Evolutionary conservation across 2,329 filamentous ascomycete species (phyloP).

Genomic region (Mollisia scopiformis): DNA sequence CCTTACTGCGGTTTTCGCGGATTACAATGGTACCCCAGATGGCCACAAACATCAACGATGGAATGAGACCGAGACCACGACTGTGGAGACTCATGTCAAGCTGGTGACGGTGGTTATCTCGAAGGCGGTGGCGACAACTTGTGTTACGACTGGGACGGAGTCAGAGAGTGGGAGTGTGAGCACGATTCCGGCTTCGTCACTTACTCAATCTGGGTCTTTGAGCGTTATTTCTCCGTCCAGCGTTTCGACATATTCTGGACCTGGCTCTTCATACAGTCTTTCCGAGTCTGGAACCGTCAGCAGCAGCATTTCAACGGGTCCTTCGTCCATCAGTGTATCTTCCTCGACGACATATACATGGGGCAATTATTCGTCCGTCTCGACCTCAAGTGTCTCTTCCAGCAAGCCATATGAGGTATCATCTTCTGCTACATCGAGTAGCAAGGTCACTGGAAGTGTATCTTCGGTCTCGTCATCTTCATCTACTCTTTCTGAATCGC

Average conservation of each 20-base stretch:
- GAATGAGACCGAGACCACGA: not conserved
- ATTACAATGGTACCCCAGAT: not conserved
- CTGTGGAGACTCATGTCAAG: not conserved
- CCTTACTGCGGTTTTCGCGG: not conserved
- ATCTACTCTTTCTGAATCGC: not conserved
- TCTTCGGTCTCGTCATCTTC: not conserved
- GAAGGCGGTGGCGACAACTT: not conserved
- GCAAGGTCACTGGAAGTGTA: not conserved
- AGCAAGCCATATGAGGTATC: not conserved
- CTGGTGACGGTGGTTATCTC: not conserved
- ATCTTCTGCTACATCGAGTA: not conserved
- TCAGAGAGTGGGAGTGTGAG: not conserved
- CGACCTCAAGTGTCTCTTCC: not conserved
- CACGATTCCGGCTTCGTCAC: not conserved
- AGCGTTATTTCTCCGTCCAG: not conserved
- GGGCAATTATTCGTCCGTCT: not conserved
- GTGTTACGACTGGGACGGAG: not conserved
- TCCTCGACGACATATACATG: not conserved
- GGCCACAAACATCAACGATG: not conserved
- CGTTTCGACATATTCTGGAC: not conserved
- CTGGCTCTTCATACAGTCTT: too few species aligned
- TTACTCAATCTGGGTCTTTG: not conserved
- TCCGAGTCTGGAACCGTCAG: not conserved
- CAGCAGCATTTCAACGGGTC: not conserved
- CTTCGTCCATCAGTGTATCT: not conserved